phyloP scores from a whole-genome alignment of 1,139 yeast genomes.

The Nakaseomyces kungkrabaensis region DNA sequence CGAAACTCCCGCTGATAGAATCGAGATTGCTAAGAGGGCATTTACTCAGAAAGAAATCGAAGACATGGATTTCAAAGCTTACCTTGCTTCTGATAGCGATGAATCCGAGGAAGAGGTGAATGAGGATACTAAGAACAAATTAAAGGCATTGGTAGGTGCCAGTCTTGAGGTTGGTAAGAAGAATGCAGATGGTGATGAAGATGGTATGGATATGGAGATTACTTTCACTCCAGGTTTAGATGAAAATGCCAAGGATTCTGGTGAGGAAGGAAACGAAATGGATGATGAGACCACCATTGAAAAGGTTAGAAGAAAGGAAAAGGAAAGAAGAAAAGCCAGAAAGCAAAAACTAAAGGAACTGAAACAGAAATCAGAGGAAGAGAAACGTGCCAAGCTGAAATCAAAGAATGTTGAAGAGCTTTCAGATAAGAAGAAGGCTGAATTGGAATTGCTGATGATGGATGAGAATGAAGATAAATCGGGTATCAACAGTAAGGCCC shows the following conservation, averaged over 20 bases:
- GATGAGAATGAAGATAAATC: constrained; percentile 56
- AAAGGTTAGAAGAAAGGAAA: constrained; percentile 76
- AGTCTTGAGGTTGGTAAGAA: constrained; percentile 16
- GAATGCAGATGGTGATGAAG: constrained; percentile 38
- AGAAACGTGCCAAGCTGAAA: constrained; percentile 30
- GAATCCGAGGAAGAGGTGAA: constrained; percentile 35
- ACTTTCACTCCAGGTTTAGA: constrained; percentile 86
- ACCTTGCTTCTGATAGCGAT: constrained; percentile 82
- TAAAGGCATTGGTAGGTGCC: constrained; percentile 45
- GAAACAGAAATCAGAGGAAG: constrained; percentile 38
- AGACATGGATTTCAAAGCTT: constrained; percentile 94
- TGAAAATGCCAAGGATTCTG: constrained; percentile 31
- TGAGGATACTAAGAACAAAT: constrained; percentile 44
- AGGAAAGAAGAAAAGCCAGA: constrained; percentile 81
- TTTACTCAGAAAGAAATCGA: constrained; percentile 87
- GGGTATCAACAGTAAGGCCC: constrained; percentile 35
- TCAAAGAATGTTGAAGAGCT: constrained; percentile 13
- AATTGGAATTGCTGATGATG: constrained; percentile 63
- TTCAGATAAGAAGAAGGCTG: constrained; percentile 45
- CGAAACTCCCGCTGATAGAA: constrained; percentile 88
- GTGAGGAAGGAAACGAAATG: constrained; percentile 9
- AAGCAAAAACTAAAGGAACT: constrained; percentile 58
- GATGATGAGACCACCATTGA: constrained; percentile 69
- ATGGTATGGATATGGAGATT: constrained; percentile 86
- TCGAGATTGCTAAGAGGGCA: constrained; percentile 67